Base-by-base conservation (phyloP, 495 filamentous ascomycete genomes). In the Friedmanniomyces endolithicus region DNA sequence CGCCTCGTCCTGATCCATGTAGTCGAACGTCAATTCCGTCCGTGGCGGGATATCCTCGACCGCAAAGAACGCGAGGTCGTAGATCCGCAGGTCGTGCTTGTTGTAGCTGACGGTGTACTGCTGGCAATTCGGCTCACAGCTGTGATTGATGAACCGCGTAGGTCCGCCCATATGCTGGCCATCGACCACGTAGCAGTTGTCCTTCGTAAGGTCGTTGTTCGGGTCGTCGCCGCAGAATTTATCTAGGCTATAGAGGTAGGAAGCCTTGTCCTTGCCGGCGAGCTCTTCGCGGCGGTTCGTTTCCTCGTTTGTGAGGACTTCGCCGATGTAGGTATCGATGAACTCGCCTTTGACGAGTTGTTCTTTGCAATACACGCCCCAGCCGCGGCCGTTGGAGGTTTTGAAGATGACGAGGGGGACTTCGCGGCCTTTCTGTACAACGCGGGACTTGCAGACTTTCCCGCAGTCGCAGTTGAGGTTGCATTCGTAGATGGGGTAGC, bases 11-110 rank as follows among this genome's bases (percentile, higher is more conserved):
- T 80, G 77, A 59, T 97, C 69, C 58, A 67, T 29, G 47, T 72
- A 97, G 61, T 94, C 87, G 52, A 97, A 95, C 0, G 86, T 94
- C 11, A 97, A 61, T 64, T 97, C 90, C 6, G 80, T 82, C 1
- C 73, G 75, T 1, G 79, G 74, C 0, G 74, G 70, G 25, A 98
- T 88, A 33, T 86, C 79, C 9, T 75, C 64, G 7, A 80, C 69
- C 0, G 90, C 85, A 58, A 98, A 98, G 57, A 96, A 82, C 0
- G 88, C 90, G 1, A 98, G 70, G 55, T 95, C 84, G 63, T 96
- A 94, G 11, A 95, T 72, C 14, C 77, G 73, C 25, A 79, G 74
- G 56, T 95, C 87, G 2, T 78, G 76, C 45, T 86, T 82, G 58
- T 88, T 86, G 17, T 80, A 83, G 8, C 87, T 86, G 0, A 92